phyloP scores from a whole-genome alignment of 208 protist genomes.

The Trypanosoma congolense region DNA sequence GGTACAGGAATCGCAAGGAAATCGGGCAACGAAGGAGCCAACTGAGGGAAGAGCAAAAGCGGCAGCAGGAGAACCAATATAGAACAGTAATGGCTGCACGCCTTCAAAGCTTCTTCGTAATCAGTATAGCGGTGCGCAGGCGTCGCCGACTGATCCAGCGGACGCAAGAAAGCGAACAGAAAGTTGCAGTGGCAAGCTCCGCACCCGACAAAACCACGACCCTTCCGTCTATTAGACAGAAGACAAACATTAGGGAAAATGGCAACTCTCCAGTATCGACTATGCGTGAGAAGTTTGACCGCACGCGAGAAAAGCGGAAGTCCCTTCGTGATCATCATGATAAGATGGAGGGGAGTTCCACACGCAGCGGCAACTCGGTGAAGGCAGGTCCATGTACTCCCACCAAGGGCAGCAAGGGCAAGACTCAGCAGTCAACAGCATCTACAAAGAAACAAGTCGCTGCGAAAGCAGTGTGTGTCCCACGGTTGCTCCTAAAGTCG shows the following conservation, averaged over 20 bases:
- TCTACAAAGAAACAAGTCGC: constrained; percentile 1
- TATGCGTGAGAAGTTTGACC: constrained; percentile 60
- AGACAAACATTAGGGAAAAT: not conserved
- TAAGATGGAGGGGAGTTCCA: not conserved
- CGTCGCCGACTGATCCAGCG: not conserved
- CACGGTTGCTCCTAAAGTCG: constrained; percentile 11
- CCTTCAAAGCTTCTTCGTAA: constrained; percentile 15
- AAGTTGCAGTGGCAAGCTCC: not conserved
- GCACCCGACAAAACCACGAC: constrained; percentile 1
- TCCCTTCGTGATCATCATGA: constrained; percentile 14
- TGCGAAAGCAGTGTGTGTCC: not conserved
- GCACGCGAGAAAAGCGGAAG: constrained; percentile 55
- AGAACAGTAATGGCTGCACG: constrained; percentile 20
- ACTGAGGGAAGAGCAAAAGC: not conserved
- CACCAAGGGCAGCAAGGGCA: constrained; percentile 1
- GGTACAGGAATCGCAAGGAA: constrained; percentile 5
- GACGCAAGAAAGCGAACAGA: constrained; percentile 3
- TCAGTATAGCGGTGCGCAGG: constrained; percentile 3
- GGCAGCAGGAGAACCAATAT: constrained; percentile 12
- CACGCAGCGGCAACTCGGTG: not conserved
- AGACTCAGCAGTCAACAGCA: not conserved
- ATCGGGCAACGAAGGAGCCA: not conserved
- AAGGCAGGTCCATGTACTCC: not conserved
- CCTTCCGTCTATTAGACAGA: not conserved
- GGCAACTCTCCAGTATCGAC: constrained; percentile 11